phyloP scores from a whole-genome alignment of 2,329 filamentous ascomycete species.

The Pseudocercospora cruenta region DNA sequence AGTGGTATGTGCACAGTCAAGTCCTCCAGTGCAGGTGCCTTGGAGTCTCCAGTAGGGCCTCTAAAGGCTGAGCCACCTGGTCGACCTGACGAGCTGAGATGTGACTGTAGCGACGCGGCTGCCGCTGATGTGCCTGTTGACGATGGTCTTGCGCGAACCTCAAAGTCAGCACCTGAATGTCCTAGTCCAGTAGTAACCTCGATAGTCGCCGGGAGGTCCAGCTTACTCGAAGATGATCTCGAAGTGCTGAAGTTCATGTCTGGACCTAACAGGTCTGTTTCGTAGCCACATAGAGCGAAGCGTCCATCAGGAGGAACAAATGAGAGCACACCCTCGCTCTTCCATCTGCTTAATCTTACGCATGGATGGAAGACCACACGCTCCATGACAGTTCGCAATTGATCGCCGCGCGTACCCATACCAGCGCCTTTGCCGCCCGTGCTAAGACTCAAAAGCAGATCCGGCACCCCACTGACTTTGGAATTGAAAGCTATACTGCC shows the following conservation, averaged over 20 bases:
- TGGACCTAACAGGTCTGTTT: slow-evolving; percentile 84
- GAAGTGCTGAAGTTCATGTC: slow-evolving; percentile 45
- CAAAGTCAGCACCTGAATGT: slow-evolving; percentile 77
- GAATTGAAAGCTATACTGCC: slow-evolving; percentile 93
- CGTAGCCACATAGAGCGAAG: slow-evolving; percentile 91
- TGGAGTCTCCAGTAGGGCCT: slow-evolving; percentile 32
- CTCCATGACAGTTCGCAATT: slow-evolving; percentile 64
- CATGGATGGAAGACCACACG: slow-evolving; percentile 96
- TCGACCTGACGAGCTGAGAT: slow-evolving; percentile 24
- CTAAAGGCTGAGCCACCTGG: slow-evolving; percentile 29
- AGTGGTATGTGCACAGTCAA: slow-evolving; percentile 78
- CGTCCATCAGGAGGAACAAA: slow-evolving; percentile 94
- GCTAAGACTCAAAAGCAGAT: slow-evolving; percentile 79
- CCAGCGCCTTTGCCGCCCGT: slow-evolving; percentile 80
- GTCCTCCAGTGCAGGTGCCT: slow-evolving; percentile 65
- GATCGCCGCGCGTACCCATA: slow-evolving; percentile 57
- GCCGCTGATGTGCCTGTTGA: slow-evolving; percentile 30
- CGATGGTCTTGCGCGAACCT: slow-evolving; percentile 71
- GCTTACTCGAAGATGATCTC: slow-evolving; percentile 37
- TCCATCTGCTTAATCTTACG: slow-evolving; percentile 87
- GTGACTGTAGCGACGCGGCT: slow-evolving; percentile 36
- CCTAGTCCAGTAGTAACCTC: slow-evolving; percentile 84
- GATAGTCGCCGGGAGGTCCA: slow-evolving; percentile 80
- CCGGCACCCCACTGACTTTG: slow-evolving; percentile 92
- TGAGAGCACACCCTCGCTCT: slow-evolving; percentile 85